A percentile compares a stretch with the other conserved stretches of the same genome.
These are phyloP conservation scores for Solanum hybrid DNA, from an alignment of 305 asterid genomes.

Conservation along the genomic window DNA sequence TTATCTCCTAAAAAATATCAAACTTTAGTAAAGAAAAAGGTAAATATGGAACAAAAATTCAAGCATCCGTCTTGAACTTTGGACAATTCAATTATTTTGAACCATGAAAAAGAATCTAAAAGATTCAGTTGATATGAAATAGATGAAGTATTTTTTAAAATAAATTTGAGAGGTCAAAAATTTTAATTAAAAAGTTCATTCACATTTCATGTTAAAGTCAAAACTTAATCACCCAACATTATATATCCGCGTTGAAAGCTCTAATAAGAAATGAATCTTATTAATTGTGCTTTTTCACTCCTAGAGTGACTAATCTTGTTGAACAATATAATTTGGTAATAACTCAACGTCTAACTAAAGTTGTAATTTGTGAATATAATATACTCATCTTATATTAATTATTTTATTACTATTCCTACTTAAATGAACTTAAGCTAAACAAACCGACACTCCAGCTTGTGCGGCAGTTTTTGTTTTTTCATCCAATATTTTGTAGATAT, in stretches of 20 bases:
- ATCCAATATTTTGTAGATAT: background rate
- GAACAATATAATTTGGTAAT: background rate
- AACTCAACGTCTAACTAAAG: background rate
- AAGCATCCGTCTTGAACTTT: too few species aligned
- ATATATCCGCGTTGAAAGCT: background rate
- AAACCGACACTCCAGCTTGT: background rate
- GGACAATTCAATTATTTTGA: too few species aligned
- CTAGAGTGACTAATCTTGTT: background rate
- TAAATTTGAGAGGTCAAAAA: background rate
- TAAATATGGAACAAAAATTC: too few species aligned
- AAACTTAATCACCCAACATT: background rate
- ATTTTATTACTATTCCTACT: background rate
- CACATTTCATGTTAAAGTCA: background rate
- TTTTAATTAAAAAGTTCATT: background rate
- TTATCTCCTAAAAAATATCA: too few species aligned
- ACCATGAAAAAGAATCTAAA: too few species aligned
- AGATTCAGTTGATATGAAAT: too few species aligned
- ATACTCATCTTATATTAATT: background rate
- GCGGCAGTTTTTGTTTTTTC: background rate
- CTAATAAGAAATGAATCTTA: background rate
- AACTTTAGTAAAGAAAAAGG: background rate
- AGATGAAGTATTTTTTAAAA: background rate
- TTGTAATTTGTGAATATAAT: background rate
- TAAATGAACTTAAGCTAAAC: background rate
- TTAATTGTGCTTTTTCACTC: background rate